A percentile compares a stretch with the other conserved stretches of the same genome.
Evolutionary conservation across 1,284 basidiomycete genomes (phyloP).

Genomic region (Erythrobasidium hasegawianum): DNA sequence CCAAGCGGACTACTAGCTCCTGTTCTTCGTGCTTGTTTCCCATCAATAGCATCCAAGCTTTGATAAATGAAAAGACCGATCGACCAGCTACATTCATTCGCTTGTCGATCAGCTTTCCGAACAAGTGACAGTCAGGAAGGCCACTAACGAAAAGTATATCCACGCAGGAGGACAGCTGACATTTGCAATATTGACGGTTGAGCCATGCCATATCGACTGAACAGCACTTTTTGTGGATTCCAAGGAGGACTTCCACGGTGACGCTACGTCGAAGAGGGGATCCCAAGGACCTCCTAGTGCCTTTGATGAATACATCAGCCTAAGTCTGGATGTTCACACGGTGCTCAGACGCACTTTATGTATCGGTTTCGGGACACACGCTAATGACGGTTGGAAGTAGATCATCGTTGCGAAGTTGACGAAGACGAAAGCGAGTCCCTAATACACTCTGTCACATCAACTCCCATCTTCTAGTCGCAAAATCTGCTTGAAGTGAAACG

Average conservation of each 20-base stretch:
- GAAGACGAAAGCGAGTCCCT: slow-evolving; percentile 74
- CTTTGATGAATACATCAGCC: too few relatives aligned
- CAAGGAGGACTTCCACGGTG: slow-evolving; percentile 7
- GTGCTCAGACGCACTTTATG: too few relatives aligned
- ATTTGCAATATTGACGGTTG: slow-evolving; percentile 21
- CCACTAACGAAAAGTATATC: slow-evolving; percentile 75
- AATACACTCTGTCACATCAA: background rate
- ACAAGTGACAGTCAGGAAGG: background rate
- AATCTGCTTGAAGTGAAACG: too few relatives aligned
- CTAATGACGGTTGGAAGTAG: slow-evolving; percentile 64
- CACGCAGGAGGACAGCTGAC: slow-evolving; percentile 66
- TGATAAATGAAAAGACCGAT: slow-evolving; percentile 89
- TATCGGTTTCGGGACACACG: slow-evolving; percentile 43
- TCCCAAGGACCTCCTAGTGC: slow-evolving; percentile 45
- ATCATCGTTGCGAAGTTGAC: slow-evolving; percentile 79
- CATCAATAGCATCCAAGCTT: slow-evolving; percentile 81
- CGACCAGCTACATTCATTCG: too few relatives aligned
- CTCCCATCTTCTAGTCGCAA: too few relatives aligned
- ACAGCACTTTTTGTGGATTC: background rate
- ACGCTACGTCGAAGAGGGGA: slow-evolving; percentile 41
- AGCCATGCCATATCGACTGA: slow-evolving; percentile 31
- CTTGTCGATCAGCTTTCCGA: too few relatives aligned
- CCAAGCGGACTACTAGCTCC: slow-evolving; percentile 95
- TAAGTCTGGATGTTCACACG: too few relatives aligned
- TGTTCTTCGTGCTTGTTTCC: slow-evolving; percentile 78